Evolutionary conservation across 1,284 basidiomycete genomes (phyloP).

Genomic region (Ustilago hordei): DNA sequence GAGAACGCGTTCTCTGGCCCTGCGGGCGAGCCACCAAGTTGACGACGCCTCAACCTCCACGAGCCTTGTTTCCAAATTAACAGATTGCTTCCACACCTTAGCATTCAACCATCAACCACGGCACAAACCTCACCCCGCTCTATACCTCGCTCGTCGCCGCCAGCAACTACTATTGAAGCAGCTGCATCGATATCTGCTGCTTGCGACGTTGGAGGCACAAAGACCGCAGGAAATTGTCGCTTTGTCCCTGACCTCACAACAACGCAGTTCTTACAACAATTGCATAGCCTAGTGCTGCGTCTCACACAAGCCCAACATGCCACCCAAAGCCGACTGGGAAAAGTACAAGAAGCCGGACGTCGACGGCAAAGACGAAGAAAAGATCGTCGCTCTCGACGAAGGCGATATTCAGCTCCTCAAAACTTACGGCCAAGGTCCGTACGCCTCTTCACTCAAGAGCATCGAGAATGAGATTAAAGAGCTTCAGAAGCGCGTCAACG

Average conservation of each 20-base stretch:
- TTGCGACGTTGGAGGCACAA: background rate
- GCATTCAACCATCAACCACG: background rate
- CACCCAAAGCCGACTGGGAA: constrained; percentile 69
- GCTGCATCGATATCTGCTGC: background rate
- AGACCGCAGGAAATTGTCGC: background rate
- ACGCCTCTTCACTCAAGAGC: constrained; percentile 87
- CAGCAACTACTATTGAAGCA: background rate
- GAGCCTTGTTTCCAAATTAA: constrained; percentile 13
- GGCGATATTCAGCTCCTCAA: constrained; percentile 99
- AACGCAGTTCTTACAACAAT: background rate
- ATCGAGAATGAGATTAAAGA: constrained; percentile 94
- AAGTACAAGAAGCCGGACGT: constrained; percentile 67
- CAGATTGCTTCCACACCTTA: constrained; percentile 1
- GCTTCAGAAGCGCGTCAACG: constrained; percentile 95
- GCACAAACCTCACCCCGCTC: background rate
- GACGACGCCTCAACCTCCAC: constrained; percentile 40
- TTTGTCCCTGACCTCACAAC: background rate
- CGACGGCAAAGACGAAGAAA: constrained; percentile 65
- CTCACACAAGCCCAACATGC: constrained; percentile 50
- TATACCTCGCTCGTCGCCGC: background rate
- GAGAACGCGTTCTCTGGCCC: background rate
- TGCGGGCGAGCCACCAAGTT: constrained; percentile 32
- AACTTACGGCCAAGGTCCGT: constrained; percentile 99
- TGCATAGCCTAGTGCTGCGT: background rate
- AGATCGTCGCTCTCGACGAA: constrained; percentile 84